Base-by-base conservation (phyloP, 2,329 filamentous ascomycete genomes). In the Plenodomus biglobosus region DNA sequence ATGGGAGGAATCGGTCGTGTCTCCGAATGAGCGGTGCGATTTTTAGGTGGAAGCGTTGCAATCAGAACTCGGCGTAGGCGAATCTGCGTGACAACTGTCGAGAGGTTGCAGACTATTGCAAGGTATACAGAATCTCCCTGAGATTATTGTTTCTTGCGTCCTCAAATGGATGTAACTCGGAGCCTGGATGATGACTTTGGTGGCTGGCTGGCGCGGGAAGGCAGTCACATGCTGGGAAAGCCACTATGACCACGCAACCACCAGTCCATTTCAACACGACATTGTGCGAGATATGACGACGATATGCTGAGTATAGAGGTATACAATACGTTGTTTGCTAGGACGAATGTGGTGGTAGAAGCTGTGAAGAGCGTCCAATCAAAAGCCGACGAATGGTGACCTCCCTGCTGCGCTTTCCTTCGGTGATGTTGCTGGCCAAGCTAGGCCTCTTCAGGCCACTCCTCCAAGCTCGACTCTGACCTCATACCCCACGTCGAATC, bases 401-500 rank as follows among this genome's bases (percentile, higher is more conserved):
- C 38, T 38, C 43, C 36, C 34, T 48, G 50, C 43, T 50, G 44
- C 52, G 42, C 40, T 44, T 54, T 51, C 52, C 51, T 48, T 56
- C 50, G 50, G 50, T 48, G 48, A 48, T 47, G 50, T 50, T 41
- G 46, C 42, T 24, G 30, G 39, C 34, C 53, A 41, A 37, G 52
- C 62, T 64, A 64, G 54, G 48, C 58, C 55, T 58, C 57, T 62
- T 58, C 52, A 45, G 59, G 53, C 36, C 36, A 37, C 42, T 44
- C 45, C 47, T 48, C 53, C 51, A 57, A 56, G 53, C 53, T 48
- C 46, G 50, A 55, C 59, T 53, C 61, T 64, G 61, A 64, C 55
- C 53, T 64, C 61, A 64, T 64, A 64, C 62, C 63, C 61, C 59
- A 62, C 56, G 56, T 52, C 53, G 52, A 58, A 50, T 53, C 52